Evolutionary conservation across 2,329 filamentous ascomycete species (phyloP).

Genomic region (Aureobasidium lini): DNA sequence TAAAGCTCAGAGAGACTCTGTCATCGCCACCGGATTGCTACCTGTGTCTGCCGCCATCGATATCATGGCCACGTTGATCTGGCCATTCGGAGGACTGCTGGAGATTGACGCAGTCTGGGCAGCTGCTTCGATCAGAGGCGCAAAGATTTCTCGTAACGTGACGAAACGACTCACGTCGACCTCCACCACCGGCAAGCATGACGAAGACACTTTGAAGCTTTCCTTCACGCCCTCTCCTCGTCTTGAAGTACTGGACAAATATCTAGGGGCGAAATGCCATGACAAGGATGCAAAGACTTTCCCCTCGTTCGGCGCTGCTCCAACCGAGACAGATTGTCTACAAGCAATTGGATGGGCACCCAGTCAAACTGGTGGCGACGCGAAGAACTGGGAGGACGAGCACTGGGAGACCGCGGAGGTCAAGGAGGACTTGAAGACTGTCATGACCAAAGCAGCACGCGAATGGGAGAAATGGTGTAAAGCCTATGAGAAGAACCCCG

Average conservation of each 20-base stretch:
- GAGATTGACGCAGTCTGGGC: constrained; percentile 32
- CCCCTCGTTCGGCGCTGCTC: constrained; percentile 23
- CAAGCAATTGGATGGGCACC: constrained; percentile 39
- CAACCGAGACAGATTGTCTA: constrained; percentile 34
- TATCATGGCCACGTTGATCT: constrained; percentile 28
- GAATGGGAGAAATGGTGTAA: constrained; percentile 37
- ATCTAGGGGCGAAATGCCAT: constrained; percentile 34
- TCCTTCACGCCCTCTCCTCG: constrained; percentile 30
- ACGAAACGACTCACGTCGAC: constrained; percentile 31
- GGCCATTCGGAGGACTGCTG: constrained; percentile 32
- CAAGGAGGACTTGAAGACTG: constrained; percentile 33
- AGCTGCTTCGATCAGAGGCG: constrained; percentile 39
- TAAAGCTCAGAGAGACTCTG: constrained; percentile 35
- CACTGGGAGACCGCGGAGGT: constrained; percentile 36
- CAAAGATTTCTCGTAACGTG: constrained; percentile 33
- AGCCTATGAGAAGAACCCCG: constrained; percentile 31
- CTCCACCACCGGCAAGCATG: constrained; percentile 18
- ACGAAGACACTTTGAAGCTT: constrained; percentile 29
- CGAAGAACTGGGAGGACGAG: constrained; percentile 38
- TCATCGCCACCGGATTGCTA: constrained; percentile 37
- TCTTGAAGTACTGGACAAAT: constrained; percentile 31
- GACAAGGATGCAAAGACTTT: constrained; percentile 31
- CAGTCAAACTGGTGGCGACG: constrained; percentile 24
- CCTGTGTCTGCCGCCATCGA: constrained; percentile 30
- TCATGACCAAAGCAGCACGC: constrained; percentile 33